These are phyloP conservation scores for Betula pendula DNA, from an alignment of 306 rosid genomes.

Conservation along the genomic window DNA sequence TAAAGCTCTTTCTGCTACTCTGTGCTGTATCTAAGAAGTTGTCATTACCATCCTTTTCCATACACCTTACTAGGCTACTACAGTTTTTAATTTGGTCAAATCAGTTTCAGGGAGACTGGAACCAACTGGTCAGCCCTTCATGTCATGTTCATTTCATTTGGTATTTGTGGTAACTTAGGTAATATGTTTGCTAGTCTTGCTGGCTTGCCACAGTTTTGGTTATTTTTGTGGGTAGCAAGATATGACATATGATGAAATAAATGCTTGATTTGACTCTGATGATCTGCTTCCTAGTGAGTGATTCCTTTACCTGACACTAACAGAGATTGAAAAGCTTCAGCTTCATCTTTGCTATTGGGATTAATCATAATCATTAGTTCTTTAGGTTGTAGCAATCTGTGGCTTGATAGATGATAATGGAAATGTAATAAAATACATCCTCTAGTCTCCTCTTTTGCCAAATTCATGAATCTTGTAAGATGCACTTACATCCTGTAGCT, in stretches of 20 bases:
- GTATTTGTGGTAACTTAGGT: background rate
- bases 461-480: background rate
- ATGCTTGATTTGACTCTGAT: background rate
- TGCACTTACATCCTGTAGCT: background rate
- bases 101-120: background rate
- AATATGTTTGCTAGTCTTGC: background rate
- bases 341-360: slow-evolving; percentile 1
- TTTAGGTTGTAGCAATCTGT: background rate
- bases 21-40: background rate
- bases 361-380: background rate
- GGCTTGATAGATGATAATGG: background rate
- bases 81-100: background rate
- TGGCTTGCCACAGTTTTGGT: background rate
- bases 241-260: background rate
- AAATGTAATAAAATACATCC: background rate
- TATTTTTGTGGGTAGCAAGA: background rate
- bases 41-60: background rate
- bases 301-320: background rate
- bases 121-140: background rate
- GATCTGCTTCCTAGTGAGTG: slow-evolving; percentile 7
- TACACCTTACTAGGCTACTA: background rate
- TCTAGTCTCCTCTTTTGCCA: background rate
- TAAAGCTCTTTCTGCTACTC: background rate
- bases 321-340: slow-evolving; percentile 1
- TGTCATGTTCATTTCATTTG: background rate